phyloP scores from a whole-genome alignment of 139 green algal genomes.

The Zygnema cylindricum region DNA sequence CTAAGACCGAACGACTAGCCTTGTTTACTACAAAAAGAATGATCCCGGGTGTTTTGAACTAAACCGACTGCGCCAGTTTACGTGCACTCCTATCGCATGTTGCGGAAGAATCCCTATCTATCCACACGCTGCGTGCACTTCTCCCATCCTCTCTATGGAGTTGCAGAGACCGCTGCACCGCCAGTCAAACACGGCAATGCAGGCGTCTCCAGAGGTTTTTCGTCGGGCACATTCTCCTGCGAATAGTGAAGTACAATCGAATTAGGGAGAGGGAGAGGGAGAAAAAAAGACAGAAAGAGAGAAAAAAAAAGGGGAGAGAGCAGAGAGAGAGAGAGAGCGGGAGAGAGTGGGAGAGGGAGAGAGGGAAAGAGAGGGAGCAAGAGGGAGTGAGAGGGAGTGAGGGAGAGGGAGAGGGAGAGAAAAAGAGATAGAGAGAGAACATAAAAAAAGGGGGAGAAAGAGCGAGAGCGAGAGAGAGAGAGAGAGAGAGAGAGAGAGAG shows the following conservation, averaged over 20 bases:
- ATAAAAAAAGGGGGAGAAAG: conserved; percentile 12
- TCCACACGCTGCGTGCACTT: neutral
- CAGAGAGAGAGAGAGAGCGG: neutral
- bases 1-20: no score
- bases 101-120: no score
- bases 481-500: neutral
- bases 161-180: neutral
- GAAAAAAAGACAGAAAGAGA: neutral
- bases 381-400: neutral
- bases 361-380: no score
- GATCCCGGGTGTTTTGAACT: no score
- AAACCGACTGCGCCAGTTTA: no score
- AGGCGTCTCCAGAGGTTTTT: neutral
- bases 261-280: neutral
- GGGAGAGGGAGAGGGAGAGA: neutral
- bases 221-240: neutral
- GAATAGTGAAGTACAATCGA: neutral
- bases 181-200: conserved; percentile 5
- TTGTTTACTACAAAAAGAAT: no score
- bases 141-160: neutral
- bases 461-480: neutral
- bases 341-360: neutral
- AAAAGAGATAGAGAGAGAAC: neutral
- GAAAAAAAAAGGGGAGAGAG: conserved; percentile 13
- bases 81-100: no score